Conservation (phyloP, 495 filamentous ascomycete species). For the Parathielavia appendiculata region DNA sequence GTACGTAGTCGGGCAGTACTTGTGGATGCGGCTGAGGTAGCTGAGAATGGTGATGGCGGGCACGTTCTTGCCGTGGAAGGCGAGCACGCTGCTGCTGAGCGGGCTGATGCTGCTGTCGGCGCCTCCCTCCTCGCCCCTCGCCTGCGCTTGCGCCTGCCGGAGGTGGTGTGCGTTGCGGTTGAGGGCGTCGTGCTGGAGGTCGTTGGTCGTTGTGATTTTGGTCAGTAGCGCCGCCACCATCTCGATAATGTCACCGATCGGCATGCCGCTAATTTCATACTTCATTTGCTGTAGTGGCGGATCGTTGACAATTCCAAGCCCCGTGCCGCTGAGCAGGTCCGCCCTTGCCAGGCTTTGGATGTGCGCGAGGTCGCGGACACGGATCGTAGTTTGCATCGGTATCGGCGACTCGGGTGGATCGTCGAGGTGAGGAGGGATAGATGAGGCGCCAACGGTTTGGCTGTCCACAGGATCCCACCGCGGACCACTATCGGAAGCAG, state of each 20-base stretch:
- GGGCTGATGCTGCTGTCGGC: conserved; percentile 60
- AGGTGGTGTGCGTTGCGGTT: conserved; percentile 46
- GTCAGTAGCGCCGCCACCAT: conserved; percentile 99
- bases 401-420: conserved; percentile 19
- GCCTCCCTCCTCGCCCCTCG: conserved; percentile 47
- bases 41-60: conserved; percentile 95
- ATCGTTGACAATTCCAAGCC: conserved; percentile 46
- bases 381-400: conserved; percentile 48
- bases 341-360: conserved; percentile 84
- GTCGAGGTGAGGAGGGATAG: conserved; percentile 15
- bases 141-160: conserved; percentile 41
- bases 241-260: conserved; percentile 95
- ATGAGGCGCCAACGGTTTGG: conserved; percentile 18
- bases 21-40: conserved; percentile 94
- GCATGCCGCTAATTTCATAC: conserved; percentile 98
- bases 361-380: conserved; percentile 77
- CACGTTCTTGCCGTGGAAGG: conserved; percentile 99
- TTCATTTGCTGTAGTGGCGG: conserved; percentile 50
- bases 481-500: conserved; percentile 47
- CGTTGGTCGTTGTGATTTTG: conserved; percentile 97
- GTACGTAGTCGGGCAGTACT: conserved; percentile 98
- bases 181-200: conserved; percentile 75
- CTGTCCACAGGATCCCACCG: conserved; percentile 20
- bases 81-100: conserved; percentile 84
- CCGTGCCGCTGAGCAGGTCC: conserved; percentile 50